Conservation (phyloP, 2,329 filamentous ascomycete species). For the Ascochyta lentis region DNA sequence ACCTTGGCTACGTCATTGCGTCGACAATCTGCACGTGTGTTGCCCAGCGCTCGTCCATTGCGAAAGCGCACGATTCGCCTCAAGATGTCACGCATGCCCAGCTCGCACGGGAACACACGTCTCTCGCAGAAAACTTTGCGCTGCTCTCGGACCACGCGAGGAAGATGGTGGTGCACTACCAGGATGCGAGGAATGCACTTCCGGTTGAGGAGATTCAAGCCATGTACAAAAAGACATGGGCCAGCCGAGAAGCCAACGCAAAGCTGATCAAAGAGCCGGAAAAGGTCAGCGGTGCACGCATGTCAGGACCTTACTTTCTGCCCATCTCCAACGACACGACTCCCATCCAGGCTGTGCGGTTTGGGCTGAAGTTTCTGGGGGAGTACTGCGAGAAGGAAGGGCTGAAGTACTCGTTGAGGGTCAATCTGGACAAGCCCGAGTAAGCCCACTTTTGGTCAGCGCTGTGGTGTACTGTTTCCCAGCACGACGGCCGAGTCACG, state of each 20-base stretch:
- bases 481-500: background rate
- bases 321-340: constrained; percentile 51
- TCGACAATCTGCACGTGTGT: constrained; percentile 46
- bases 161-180: constrained; percentile 34
- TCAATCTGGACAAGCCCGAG: constrained; percentile 39
- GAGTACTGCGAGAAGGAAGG: constrained; percentile 52
- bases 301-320: constrained; percentile 50
- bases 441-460: constrained; percentile 5
- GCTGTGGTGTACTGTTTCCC: background rate
- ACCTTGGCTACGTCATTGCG: constrained; percentile 51
- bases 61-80: constrained; percentile 36
- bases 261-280: constrained; percentile 38
- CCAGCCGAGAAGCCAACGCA: constrained; percentile 29
- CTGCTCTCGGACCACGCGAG: constrained; percentile 38
- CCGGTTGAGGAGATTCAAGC: constrained; percentile 47
- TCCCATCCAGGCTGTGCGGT: constrained; percentile 54
- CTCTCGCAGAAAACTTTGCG: constrained; percentile 34
- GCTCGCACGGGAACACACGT: constrained; percentile 30
- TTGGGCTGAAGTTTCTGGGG: constrained; percentile 50
- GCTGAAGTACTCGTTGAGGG: constrained; percentile 32
- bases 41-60: constrained; percentile 29
- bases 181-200: constrained; percentile 37
- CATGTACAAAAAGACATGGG: constrained; percentile 50
- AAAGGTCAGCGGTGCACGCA: constrained; percentile 41
- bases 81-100: constrained; percentile 35